Evolutionary conservation across 139 green algal genomes (phyloP).

Genomic region (Picocystis salinarum): DNA sequence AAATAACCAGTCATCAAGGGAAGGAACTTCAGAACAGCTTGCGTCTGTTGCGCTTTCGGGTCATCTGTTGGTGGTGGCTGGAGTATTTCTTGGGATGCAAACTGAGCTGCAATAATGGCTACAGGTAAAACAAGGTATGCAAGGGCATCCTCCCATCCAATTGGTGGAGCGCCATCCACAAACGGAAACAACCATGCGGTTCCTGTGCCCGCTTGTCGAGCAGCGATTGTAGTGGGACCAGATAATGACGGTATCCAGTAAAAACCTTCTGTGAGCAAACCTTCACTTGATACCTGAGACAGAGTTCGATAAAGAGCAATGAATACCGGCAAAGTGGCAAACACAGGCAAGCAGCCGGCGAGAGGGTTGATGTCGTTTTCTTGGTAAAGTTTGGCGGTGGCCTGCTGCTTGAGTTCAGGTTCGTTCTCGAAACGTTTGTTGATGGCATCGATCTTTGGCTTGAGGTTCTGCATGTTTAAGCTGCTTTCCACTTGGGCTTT

Average conservation of each 20-base stretch:
- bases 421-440: slow-evolving; percentile 72
- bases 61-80: not conserved
- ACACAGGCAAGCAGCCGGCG: slow-evolving; percentile 31
- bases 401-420: slow-evolving; percentile 52
- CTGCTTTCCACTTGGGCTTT: slow-evolving; percentile 62
- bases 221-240: slow-evolving; percentile 17
- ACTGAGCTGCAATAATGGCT: not conserved
- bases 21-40: slow-evolving; percentile 89
- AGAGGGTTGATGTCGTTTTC: slow-evolving; percentile 24
- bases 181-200: slow-evolving; percentile 65
- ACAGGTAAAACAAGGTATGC: slow-evolving; percentile 83
- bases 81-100: not conserved
- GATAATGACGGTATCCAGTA: slow-evolving; percentile 70
- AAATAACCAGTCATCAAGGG: slow-evolving; percentile 88
- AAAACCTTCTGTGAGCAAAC: slow-evolving; percentile 43
- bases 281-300: slow-evolving; percentile 24
- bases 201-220: slow-evolving; percentile 23
- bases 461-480: slow-evolving; percentile 58
- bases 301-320: slow-evolving; percentile 69
- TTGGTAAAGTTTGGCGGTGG: slow-evolving; percentile 70
- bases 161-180: slow-evolving; percentile 62
- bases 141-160: slow-evolving; percentile 67
- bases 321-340: slow-evolving; percentile 84
- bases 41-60: slow-evolving; percentile 38
- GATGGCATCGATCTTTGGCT: slow-evolving; percentile 72